A percentile compares a stretch with the other conserved stretches of the same genome.
Evolutionary conservation across 1,284 basidiomycete species (phyloP).

Genomic region (Athelia psychrophila): DNA sequence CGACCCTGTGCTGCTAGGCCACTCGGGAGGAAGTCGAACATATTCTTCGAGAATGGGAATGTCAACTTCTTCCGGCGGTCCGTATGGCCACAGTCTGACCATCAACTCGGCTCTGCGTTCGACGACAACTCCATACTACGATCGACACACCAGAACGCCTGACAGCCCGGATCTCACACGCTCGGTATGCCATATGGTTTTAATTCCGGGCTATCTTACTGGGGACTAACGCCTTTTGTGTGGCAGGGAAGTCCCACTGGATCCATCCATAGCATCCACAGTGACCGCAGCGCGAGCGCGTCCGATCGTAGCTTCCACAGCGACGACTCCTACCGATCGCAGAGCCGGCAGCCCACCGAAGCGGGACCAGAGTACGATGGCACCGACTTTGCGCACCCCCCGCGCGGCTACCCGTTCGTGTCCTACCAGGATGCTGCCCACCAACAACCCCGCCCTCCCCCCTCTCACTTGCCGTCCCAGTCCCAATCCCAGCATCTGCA

Average conservation of each 20-base stretch:
- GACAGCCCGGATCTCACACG: slow-evolving; percentile 7
- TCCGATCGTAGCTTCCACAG: slow-evolving; percentile 17
- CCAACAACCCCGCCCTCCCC: slow-evolving; percentile 6
- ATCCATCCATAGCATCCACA: slow-evolving; percentile 20
- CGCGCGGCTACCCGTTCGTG: neutral
- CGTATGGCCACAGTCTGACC: neutral
- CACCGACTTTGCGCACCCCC: slow-evolving; percentile 18
- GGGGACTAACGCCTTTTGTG: slow-evolving; percentile 5
- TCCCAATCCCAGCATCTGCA: neutral
- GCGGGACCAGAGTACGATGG: slow-evolving; percentile 12
- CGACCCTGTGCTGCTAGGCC: neutral
- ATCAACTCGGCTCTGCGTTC: neutral
- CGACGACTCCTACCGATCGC: neutral
- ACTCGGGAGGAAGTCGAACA: neutral
- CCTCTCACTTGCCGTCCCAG: too few relatives aligned
- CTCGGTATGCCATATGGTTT: neutral
- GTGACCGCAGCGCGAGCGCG: slow-evolving; percentile 19
- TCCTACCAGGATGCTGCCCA: neutral
- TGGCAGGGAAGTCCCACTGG: slow-evolving; percentile 20
- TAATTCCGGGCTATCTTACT: slow-evolving; percentile 14
- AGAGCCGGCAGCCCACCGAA: slow-evolving; percentile 10
- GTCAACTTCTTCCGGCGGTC: neutral
- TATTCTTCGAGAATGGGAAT: neutral
- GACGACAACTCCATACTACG: neutral
- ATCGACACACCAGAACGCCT: slow-evolving; percentile 8